A percentile compares a stretch with the other conserved stretches of the same genome.
Conservation (phyloP, 345 rosid species). For the Stellera chamaejasme region DNA sequence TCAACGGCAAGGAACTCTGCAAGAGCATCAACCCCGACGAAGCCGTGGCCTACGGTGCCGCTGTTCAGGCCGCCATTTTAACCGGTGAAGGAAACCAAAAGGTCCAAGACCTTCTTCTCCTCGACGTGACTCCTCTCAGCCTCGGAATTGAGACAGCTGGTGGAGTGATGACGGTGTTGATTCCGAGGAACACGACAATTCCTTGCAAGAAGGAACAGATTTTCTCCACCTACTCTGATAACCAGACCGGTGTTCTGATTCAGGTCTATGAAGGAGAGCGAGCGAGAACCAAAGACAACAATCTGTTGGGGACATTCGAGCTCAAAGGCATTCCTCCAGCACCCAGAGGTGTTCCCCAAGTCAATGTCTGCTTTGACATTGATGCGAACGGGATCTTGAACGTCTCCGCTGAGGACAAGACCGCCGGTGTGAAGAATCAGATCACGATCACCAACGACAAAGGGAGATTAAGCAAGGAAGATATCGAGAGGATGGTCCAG, state of each 20-base stretch:
- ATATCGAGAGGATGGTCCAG: conserved; percentile 28
- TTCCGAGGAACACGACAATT: conserved; percentile 27
- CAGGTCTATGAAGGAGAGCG: conserved; percentile 32
- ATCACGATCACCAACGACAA: conserved; percentile 30
- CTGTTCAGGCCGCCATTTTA: conserved; percentile 22
- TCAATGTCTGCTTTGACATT: conserved; percentile 23
- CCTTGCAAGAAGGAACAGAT: conserved; percentile 28
- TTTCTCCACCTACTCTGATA: conserved; percentile 30
- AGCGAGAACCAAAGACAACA: conserved; percentile 26
- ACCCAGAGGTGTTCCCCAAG: conserved; percentile 26
- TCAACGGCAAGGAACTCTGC: conserved; percentile 24
- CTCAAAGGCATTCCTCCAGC: conserved; percentile 27
- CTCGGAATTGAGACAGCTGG: conserved; percentile 30
- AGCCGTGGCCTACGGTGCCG: conserved; percentile 24
- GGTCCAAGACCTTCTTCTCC: conserved; percentile 26
- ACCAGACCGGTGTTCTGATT: conserved; percentile 22
- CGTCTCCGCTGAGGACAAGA: conserved; percentile 25
- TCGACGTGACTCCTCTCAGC: conserved; percentile 30
- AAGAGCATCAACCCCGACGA: conserved; percentile 25
- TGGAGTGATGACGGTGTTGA: conserved; percentile 21
- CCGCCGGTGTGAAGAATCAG: conserved; percentile 23
- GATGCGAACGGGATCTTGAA: conserved; percentile 25
- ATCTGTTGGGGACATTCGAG: conserved; percentile 23
- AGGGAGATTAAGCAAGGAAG: conserved; percentile 28
- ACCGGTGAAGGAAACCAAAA: conserved; percentile 20